Evolutionary conservation across 2,329 filamentous ascomycete species (phyloP), one percentile per base, ranked within the genome.

Genomic region (Aphanoascus verrucosus): DNA sequence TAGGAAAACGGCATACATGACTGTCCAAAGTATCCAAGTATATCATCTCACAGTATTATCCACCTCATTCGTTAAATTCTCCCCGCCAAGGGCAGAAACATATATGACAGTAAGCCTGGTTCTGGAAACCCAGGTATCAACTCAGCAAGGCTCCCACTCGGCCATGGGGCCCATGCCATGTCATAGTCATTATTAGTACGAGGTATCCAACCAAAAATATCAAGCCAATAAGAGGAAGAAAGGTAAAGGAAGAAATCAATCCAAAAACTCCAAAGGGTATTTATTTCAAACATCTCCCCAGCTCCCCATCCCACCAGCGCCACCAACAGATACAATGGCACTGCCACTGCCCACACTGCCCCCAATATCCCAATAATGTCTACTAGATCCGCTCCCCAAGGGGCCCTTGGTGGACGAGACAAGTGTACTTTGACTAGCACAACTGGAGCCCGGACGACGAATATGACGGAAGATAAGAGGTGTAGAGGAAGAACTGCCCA

Each of bases 351-450:
- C 86, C 20, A 88, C 78, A 61, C 83, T 89, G 5, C 82, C 86
- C 23, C 88, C 88, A 59, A 95, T 81, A 67, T 95, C 90, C 90
- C 90, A 96, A 68, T 94, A 96, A 65, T 94, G 88, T 51, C 88
- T 75, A 44, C 83, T 87, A 43, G 86, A 90, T 34, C 81, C 78
- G 59, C 81, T 84, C 61, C 67, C 64, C 53, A 75, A 60, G 0
- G 69, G 71, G 50, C 79, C 75, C 62, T 77, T 76, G 38, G 81
- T 83, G 34, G 81, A 87, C 35, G 51, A 53, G 23, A 53, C 23
- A 35, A 48, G 37, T 61, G 84, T 82, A 67, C 87, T 94, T 70
- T 94, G 88, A 64, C 87, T 94, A 3, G 88, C 88, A 67, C 88
- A 94, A 67, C 86, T 94, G 55, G 82, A 80, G 55, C 76, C 70